These are phyloP conservation scores for Auriscalpium orientale DNA, from an alignment of 768 basidiomycete species.

Conservation along the genomic window DNA sequence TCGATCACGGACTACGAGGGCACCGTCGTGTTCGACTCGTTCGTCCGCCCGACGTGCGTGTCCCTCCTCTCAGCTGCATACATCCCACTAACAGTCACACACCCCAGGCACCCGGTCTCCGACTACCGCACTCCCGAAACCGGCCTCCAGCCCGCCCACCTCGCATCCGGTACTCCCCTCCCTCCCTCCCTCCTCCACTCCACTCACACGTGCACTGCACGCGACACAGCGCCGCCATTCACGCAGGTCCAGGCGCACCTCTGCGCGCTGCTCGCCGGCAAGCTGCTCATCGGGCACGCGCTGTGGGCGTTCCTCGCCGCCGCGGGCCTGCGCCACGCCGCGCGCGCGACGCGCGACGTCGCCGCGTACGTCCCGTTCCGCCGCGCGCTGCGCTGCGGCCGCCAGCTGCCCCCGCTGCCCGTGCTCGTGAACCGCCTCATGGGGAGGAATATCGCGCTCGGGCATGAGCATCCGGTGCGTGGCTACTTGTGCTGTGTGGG, in stretches of 20 bases:
- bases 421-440: conserved; percentile 39
- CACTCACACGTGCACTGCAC: background rate
- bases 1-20: conserved; percentile 45
- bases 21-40: conserved; percentile 37
- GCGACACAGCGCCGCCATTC: conserved; percentile 38
- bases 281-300: conserved; percentile 49
- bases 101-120: conserved; percentile 36
- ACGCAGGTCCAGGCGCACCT: conserved; percentile 39
- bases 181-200: background rate
- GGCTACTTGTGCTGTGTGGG: background rate
- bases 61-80: background rate
- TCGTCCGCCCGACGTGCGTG: conserved; percentile 44
- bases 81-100: background rate
- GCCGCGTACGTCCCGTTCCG: conserved; percentile 46
- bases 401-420: conserved; percentile 27
- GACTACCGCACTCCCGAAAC: conserved; percentile 42
- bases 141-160: conserved; percentile 33
- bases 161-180: conserved; percentile 30
- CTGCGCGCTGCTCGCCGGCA: conserved; percentile 33
- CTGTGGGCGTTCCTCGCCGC: conserved; percentile 50
- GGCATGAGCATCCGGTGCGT: conserved; percentile 41
- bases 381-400: conserved; percentile 27
- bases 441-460: conserved; percentile 35
- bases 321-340: conserved; percentile 42
- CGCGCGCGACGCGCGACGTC: conserved; percentile 46